A percentile compares a stretch with the other conserved stretches of the same genome.
Conservation (phyloP, 2,329 filamentous ascomycete species). For the Chrysoporthe deuterocubensis region DNA sequence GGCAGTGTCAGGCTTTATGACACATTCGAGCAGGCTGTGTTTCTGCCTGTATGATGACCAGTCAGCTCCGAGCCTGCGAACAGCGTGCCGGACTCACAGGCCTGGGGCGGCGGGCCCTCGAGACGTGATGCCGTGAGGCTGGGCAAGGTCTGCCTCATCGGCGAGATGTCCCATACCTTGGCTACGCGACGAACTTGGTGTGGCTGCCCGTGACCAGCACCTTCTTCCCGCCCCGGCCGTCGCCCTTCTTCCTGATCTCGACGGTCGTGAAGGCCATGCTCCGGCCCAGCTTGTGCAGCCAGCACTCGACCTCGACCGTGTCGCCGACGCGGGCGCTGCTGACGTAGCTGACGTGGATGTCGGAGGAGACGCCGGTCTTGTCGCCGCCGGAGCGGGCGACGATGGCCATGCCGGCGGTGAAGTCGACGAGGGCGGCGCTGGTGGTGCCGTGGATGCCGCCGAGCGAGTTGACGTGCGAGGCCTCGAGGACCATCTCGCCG, state of each 20-base stretch:
- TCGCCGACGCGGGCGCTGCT: conserved; percentile 67
- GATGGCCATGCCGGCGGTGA: conserved; percentile 74
- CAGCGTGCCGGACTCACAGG: no score
- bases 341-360: conserved; percentile 76
- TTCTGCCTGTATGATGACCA: not conserved
- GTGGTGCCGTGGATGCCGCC: conserved; percentile 73
- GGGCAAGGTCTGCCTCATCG: no score
- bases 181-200: conserved; percentile 28
- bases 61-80: not conserved
- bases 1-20: no score
- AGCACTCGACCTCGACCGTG: conserved; percentile 68
- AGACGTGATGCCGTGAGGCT: no score
- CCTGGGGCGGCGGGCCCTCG: no score
- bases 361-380: conserved; percentile 71
- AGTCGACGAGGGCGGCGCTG: conserved; percentile 73
- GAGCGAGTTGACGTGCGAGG: conserved; percentile 68
- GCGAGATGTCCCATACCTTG: not conserved
- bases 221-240: conserved; percentile 21
- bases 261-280: conserved; percentile 71
- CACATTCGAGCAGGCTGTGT: no score
- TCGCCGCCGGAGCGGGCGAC: conserved; percentile 64
- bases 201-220: conserved; percentile 30
- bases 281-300: conserved; percentile 68
- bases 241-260: conserved; percentile 63
- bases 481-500: conserved; percentile 51